These are phyloP conservation scores for Thamnidium elegans DNA, from an alignment of 192 early-diverging fungal genomes.

Conservation along the genomic window DNA sequence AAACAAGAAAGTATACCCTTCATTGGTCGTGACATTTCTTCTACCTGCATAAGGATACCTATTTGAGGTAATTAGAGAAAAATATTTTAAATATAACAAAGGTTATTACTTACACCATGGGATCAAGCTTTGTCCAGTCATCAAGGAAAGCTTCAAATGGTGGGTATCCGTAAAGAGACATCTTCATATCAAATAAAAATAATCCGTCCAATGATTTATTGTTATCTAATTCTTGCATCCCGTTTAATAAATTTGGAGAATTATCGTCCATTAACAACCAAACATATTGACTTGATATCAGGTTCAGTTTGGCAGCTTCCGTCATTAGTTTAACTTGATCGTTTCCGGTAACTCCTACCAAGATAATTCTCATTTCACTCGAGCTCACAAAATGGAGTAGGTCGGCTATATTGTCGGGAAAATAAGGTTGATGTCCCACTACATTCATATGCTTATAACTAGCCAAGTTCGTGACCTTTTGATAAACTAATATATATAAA, in stretches of 20 bases:
- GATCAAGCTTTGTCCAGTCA: conserved; percentile 40
- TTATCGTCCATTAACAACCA: conserved; percentile 38
- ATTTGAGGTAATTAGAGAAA: background rate
- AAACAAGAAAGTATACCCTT: conserved; percentile 38
- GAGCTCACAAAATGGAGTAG: conserved; percentile 26
- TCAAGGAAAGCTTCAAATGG: conserved; percentile 43
- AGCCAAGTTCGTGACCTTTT: conserved; percentile 9
- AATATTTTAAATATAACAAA: background rate
- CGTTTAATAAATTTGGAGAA: conserved; percentile 18
- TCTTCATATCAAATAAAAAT: conserved; percentile 44
- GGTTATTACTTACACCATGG: conserved; percentile 24
- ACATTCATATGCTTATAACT: conserved; percentile 27
- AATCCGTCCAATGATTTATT: conserved; percentile 33
- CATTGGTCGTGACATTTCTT: conserved; percentile 38
- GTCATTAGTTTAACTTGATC: conserved; percentile 30
- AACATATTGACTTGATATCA: conserved; percentile 32
- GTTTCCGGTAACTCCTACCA: conserved; percentile 37
- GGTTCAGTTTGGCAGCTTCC: conserved; percentile 36
- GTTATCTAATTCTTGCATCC: background rate
- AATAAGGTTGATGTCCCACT: conserved; percentile 32
- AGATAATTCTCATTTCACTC: conserved; percentile 32
- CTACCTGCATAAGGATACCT: conserved; percentile 44
- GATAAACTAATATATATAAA: background rate
- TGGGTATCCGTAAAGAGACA: conserved; percentile 38
- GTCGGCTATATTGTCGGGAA: conserved; percentile 30